Base-by-base conservation (phyloP, 352 stramenopile genomes). In the Globisporangium takayamanum region DNA sequence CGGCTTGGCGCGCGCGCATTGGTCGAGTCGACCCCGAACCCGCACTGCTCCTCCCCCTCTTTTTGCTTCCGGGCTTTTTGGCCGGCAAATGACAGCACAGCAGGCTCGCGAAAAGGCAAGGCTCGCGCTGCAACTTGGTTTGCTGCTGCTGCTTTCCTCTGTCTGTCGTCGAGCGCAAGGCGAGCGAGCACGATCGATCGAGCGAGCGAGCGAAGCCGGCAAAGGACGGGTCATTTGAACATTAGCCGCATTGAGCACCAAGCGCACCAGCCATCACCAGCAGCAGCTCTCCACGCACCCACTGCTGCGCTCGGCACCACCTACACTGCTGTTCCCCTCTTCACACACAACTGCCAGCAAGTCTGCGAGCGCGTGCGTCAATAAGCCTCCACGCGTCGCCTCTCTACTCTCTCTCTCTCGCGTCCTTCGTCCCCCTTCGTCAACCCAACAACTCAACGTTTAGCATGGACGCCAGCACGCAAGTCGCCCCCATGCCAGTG, bases 221-320 rank as follows among this genome's bases (percentile, higher is more conserved):
- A 66, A 61, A 66, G 55, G 55, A 63, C 46, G 55, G 68, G 61
- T 83, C 79, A 89, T 89, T 89, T 80, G 69, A 76, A 76, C 63
- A 80, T 89, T 87, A 59, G 52, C 74, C 63, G 63, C 68, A 71
- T 73, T 63, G 70, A 62, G 67, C 74, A 84, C 64, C 58, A 59
- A 67, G 58, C 60, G 74, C 60, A 50, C 44, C 53, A 26, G 36
- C 41, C 37, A 51, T 50, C 64, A 68, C 45, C 47, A 33, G 28
- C 28, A 33, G 28, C 28, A 33, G 28, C 28, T 3, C 28, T 33
- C 28, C 5, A 3, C 28, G 5, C 28, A 33, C 28, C 28, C 28
- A 33, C 28, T 5, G 28, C 37, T 46, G 26, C 51, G 51, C 25
- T 56, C 26, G 41, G 41, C 41, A 47, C 28, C 15, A 39, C 33